A percentile compares a stretch with the other conserved stretches of the same genome.
These are phyloP conservation scores for Parsonsia alboflavescens DNA, from an alignment of 257 asterid genomes.

Conservation along the genomic window DNA sequence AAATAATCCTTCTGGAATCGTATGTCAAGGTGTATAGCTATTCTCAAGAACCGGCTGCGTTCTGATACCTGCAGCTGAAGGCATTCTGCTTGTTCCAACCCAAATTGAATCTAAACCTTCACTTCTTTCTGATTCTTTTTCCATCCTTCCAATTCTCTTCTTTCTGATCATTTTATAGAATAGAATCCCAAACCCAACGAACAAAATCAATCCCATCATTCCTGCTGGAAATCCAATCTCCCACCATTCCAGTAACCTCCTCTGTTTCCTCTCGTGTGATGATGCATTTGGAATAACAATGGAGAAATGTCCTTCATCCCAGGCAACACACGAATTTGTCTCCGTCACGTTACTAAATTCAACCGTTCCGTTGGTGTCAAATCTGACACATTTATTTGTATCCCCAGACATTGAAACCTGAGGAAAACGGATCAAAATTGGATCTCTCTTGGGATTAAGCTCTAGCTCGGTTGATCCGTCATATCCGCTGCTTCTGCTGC, in stretches of 20 bases:
- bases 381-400: conserved; percentile 46
- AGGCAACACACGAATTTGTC: conserved; percentile 33
- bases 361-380: conserved; percentile 36
- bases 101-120: conserved; percentile 57
- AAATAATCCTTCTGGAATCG: too few relatives aligned
- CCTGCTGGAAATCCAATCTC: conserved; percentile 54
- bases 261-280: conserved; percentile 1
- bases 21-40: conserved; percentile 46
- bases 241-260: conserved; percentile 52
- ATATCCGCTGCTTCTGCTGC: conserved; percentile 17
- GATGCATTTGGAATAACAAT: conserved; percentile 42
- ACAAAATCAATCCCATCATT: conserved; percentile 33
- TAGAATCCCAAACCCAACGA: conserved; percentile 23
- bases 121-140: conserved; percentile 51
- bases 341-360: conserved; percentile 43
- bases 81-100: conserved; percentile 85
- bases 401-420: conserved; percentile 3
- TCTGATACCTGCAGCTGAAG: conserved; percentile 66
- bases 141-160: conserved; percentile 44
- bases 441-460: conserved; percentile 27
- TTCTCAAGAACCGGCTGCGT: conserved; percentile 75
- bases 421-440: conserved; percentile 45
- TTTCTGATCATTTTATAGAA: conserved; percentile 24
- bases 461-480: conserved; percentile 26
- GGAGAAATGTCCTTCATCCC: conserved; percentile 60